A percentile compares a stretch with the other conserved stretches of the same genome.
Evolutionary conservation across 2,329 filamentous ascomycete species (phyloP).

Genomic region (Fusarium sacchari): DNA sequence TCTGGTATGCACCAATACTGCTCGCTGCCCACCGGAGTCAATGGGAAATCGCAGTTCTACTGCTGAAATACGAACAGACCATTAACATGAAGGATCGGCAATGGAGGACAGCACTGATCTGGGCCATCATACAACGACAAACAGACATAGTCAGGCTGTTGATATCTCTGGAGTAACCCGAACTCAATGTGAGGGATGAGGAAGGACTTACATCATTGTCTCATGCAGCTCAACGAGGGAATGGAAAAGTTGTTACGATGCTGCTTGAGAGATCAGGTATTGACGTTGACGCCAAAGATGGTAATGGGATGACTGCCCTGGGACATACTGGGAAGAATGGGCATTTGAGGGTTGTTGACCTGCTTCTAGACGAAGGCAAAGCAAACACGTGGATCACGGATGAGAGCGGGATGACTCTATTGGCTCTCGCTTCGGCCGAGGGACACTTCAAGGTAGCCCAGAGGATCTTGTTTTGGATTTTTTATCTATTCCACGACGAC

Average conservation of each 20-base stretch:
- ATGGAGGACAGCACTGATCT: neutral
- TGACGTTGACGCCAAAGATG: too few species aligned
- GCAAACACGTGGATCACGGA: neutral
- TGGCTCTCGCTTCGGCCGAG: neutral
- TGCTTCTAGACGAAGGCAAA: neutral
- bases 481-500: neutral
- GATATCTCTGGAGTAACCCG: neutral
- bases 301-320: too few species aligned
- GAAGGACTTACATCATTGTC: neutral
- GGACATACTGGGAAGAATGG: too few species aligned
- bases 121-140: neutral
- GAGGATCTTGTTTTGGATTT: neutral
- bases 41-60: neutral
- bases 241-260: too few species aligned
- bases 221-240: neutral
- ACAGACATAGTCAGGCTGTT: neutral
- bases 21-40: neutral
- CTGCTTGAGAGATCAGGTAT: too few species aligned
- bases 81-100: neutral
- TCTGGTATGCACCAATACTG: fast-evolving
- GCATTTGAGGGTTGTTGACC: neutral
- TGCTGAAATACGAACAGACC: neutral
- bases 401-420: neutral
- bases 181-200: neutral
- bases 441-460: neutral